Evolutionary conservation across 208 protist genomes (phyloP).

Genomic region (Crithidia fasciculata): DNA sequence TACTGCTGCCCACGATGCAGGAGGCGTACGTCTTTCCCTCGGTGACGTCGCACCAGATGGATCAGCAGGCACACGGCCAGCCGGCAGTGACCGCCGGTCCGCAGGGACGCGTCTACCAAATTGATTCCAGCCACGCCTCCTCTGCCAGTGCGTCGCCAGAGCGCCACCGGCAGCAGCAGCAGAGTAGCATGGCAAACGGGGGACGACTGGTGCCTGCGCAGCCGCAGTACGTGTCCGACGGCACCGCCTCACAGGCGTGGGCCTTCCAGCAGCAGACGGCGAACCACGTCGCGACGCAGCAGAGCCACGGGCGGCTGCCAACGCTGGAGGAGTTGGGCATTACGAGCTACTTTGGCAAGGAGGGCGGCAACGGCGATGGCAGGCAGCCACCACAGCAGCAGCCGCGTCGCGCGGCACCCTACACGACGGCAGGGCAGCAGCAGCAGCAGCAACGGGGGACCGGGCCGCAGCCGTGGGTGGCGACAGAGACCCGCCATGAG

Average conservation of each 20-base stretch:
- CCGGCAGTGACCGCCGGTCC: neutral
- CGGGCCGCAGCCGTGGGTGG: conserved; percentile 39
- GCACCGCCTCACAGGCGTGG: conserved; percentile 31
- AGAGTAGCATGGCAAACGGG: neutral
- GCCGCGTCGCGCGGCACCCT: conserved; percentile 29
- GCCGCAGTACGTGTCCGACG: conserved; percentile 17
- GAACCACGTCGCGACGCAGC: conserved; percentile 24
- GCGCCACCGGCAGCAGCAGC: neutral
- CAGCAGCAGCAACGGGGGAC: neutral
- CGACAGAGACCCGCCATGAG: conserved; percentile 42
- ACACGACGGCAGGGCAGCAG: conserved; percentile 8
- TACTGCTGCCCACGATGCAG: conserved; percentile 63
- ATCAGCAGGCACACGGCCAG: conserved; percentile 12
- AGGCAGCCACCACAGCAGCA: neutral
- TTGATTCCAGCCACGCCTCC: neutral
- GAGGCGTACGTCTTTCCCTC: conserved; percentile 37
- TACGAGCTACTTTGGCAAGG: conserved; percentile 34
- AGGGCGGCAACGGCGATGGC: conserved; percentile 8
- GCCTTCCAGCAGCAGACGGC: conserved; percentile 42
- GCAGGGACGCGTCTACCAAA: conserved; percentile 6
- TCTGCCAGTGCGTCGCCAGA: conserved; percentile 8
- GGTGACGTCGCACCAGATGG: conserved; percentile 28
- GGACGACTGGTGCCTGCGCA: conserved; percentile 6
- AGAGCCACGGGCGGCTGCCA: conserved; percentile 26
- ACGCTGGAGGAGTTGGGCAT: conserved; percentile 56